Evolutionary conservation across 768 basidiomycete genomes (phyloP).

Genomic region (Tricholomella constricta): DNA sequence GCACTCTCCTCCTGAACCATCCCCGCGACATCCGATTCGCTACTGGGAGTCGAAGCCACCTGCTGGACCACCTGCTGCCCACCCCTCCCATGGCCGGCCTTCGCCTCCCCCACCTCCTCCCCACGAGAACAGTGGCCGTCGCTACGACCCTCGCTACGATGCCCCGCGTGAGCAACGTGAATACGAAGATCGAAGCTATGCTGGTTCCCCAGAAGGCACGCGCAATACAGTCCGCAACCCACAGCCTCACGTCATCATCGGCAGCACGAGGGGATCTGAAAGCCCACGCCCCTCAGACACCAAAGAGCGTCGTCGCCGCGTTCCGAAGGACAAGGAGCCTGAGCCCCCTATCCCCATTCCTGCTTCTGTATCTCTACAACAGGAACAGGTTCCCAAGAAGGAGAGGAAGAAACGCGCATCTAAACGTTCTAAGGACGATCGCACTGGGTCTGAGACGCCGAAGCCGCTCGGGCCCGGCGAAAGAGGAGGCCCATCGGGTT

Average conservation of each 20-base stretch:
- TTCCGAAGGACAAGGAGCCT: constrained; percentile 50
- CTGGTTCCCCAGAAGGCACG: constrained; percentile 47
- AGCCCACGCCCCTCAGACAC: constrained; percentile 55
- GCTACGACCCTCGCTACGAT: constrained; percentile 69
- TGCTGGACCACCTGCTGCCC: constrained; percentile 29
- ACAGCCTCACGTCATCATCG: constrained; percentile 31
- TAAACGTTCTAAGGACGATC: constrained; percentile 45
- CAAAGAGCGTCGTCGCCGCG: constrained; percentile 49
- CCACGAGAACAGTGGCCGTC: constrained; percentile 46
- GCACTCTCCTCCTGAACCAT: constrained; percentile 60
- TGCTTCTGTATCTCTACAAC: constrained; percentile 9
- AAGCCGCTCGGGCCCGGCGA: constrained; percentile 39
- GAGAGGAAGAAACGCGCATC: constrained; percentile 53
- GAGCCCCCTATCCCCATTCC: constrained; percentile 31
- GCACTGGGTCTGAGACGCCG: constrained; percentile 46
- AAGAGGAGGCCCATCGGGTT: constrained; percentile 24
- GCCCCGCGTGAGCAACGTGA: constrained; percentile 46
- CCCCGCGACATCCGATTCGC: constrained; percentile 54
- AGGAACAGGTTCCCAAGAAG: constrained; percentile 54
- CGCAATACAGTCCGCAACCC: constrained; percentile 34
- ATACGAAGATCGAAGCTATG: constrained; percentile 49
- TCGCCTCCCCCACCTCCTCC: constrained; percentile 38
- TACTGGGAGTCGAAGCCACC: constrained; percentile 69
- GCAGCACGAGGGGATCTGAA: constrained; percentile 53
- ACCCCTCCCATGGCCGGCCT: constrained; percentile 30